Evolutionary conservation across 108 stramenopile species (phyloP), one percentile per base, ranked within the genome.

Genomic region (Pseudonitzschia delicatissima): DNA sequence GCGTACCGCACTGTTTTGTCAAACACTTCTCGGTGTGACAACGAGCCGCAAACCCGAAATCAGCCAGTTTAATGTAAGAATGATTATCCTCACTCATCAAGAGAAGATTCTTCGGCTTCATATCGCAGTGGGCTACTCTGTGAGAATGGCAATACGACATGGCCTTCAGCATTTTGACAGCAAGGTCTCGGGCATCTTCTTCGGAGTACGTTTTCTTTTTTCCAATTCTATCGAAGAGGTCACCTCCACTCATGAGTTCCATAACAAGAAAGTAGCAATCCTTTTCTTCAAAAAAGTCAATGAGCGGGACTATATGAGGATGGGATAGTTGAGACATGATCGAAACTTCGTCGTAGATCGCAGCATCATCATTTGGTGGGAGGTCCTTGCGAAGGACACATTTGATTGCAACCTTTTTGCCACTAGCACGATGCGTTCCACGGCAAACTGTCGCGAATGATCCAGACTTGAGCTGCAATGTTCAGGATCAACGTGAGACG

Each of bases 61-160:
- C 96, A 15, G 91, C 90, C 59, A 97, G 42, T 40, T 92, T 90
- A 58, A 97, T 88, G 55, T 79, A 78, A 1, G 86, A 82, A 65
- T 94, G 87, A 67, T 91, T 82, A 45, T 86, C 86, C 13, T 87
- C 86, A 27, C 73, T 81, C 72, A 73, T 71, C 32, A 96, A 69
- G 61, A 96, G 62, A 9, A 96, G 72, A 70, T 96, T 96, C 72
- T 94, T 88, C 15, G 96, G 94, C 67, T 97, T 97, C 73, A 96
- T 86, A 72, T 96, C 94, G 48, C 94, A 88, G 69, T 95, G 88
- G 4, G 86, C 92, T 78, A 93, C 79, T 21, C 80, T 70, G 28
- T 78, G 73, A 20, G 72, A 72, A 66, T 96, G 93, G 47, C 88
- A 87, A 68, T 91, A 92, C 2, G 78, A 49, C 62, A 95, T 72